A percentile compares a stretch with the other conserved stretches of the same genome.
Evolutionary conservation across 1,284 basidiomycete species (phyloP).

Genomic region (Ustilago trichophora): DNA sequence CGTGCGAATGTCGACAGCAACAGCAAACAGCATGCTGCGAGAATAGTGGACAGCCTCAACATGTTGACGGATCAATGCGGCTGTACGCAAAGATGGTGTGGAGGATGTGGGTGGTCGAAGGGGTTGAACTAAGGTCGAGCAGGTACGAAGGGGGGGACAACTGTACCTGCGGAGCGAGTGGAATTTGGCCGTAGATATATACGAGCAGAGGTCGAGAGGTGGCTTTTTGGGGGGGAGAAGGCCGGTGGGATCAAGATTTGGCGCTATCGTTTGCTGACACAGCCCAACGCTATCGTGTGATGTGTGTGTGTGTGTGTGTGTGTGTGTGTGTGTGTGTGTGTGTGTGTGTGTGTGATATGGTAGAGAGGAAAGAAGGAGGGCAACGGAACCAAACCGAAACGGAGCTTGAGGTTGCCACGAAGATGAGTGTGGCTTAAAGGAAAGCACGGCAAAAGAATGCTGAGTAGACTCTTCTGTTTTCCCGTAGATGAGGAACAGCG

Average conservation of each 20-base stretch:
- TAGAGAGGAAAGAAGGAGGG: too few relatives aligned
- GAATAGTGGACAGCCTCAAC: constrained; percentile 9
- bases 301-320: too few relatives aligned
- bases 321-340: too few relatives aligned
- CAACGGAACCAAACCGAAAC: too few relatives aligned
- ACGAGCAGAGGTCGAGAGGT: not conserved
- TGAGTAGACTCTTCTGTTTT: too few relatives aligned
- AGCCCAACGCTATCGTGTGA: not conserved
- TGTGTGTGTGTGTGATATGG: too few relatives aligned
- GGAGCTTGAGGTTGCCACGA: too few relatives aligned
- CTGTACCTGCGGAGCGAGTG: not conserved
- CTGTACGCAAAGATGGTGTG: not conserved
- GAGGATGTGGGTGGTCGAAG: not conserved
- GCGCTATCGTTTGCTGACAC: constrained; percentile 2
- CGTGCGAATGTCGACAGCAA: constrained; percentile 7
- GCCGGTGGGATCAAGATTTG: not conserved
- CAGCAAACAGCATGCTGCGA: constrained; percentile 15
- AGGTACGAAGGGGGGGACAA: not conserved
- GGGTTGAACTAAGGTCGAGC: not conserved
- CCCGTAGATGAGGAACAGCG: too few relatives aligned
- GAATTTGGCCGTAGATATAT: not conserved
- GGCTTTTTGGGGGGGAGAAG: not conserved
- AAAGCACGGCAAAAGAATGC: too few relatives aligned
- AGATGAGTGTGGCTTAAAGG: too few relatives aligned
- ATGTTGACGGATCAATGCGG: constrained; percentile 9